A percentile compares a stretch with the other conserved stretches of the same genome.
phyloP scores from a whole-genome alignment of 2,329 filamentous ascomycete genomes.

The Fusarium chlamydosporum region DNA sequence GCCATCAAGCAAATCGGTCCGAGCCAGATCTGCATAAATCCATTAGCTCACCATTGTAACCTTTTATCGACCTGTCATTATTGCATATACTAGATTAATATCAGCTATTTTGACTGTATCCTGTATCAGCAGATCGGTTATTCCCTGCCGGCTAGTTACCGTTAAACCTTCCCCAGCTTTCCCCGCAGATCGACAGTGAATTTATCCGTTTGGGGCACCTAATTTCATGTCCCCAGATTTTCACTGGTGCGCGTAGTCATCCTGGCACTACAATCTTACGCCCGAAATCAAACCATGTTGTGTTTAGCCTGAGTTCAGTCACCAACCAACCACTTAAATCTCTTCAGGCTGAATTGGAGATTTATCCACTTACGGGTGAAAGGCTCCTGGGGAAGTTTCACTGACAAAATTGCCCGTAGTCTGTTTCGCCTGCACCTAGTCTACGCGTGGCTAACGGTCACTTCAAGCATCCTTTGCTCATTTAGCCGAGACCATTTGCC shows the following conservation, averaged over 20 bases:
- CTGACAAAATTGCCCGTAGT: not conserved
- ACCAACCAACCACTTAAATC: not conserved
- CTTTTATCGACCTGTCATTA: not conserved
- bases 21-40: not conserved
- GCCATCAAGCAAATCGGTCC: not conserved
- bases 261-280: slow-evolving; percentile 9
- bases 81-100: not conserved
- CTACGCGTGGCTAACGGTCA: not conserved
- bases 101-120: not conserved
- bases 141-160: not conserved
- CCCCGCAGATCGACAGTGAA: slow-evolving; percentile 27
- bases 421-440: not conserved
- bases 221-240: not conserved
- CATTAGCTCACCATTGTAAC: not conserved
- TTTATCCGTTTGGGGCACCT: not conserved
- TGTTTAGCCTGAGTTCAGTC: slow-evolving; percentile 29
- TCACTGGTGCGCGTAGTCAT: slow-evolving; percentile 23
- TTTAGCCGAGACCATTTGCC: slow-evolving; percentile 27
- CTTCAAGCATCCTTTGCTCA: not conserved
- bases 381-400: not conserved
- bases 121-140: slow-evolving; percentile 1
- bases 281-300: slow-evolving; percentile 14
- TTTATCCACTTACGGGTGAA: slow-evolving; percentile 16
- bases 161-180: slow-evolving; percentile 25
- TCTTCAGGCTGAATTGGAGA: slow-evolving; percentile 26